Evolutionary conservation across 1,139 yeast genomes (phyloP).

Genomic region (Yamadazyma triangularis): DNA sequence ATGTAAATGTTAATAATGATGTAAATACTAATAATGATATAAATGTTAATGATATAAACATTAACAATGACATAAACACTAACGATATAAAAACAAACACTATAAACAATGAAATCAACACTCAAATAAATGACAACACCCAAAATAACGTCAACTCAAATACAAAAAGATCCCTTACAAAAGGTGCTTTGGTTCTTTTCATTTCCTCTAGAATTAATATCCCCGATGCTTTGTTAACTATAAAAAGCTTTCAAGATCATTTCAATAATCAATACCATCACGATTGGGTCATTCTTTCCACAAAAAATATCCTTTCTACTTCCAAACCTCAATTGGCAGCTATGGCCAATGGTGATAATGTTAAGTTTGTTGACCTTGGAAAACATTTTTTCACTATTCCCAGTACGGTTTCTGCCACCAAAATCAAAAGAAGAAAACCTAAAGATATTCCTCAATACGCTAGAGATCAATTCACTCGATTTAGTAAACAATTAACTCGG

Average conservation of each 20-base stretch:
- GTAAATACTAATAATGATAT: too few species aligned
- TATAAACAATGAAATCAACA: too few species aligned
- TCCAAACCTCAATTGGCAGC: conserved; percentile 31
- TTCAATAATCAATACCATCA: conserved; percentile 39
- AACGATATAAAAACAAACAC: too few species aligned
- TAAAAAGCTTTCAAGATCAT: conserved; percentile 13
- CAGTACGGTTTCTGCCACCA: conserved; percentile 44
- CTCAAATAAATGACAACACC: too few species aligned
- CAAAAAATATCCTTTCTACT: conserved; percentile 35
- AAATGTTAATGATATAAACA: too few species aligned
- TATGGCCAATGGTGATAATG: conserved; percentile 36
- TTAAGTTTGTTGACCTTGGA: conserved; percentile 25
- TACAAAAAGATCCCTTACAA: too few species aligned
- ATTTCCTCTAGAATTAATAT: conserved; percentile 7
- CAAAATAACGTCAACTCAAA: too few species aligned
- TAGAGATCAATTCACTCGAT: conserved; percentile 22
- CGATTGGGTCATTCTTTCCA: conserved; percentile 47
- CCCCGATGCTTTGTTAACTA: conserved; percentile 8
- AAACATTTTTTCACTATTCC: conserved; percentile 21
- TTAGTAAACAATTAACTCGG: conserved; percentile 87
- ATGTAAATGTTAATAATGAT: too few species aligned
- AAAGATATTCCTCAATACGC: not conserved
- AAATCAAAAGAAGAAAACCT: conserved; percentile 54
- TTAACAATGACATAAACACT: too few species aligned
- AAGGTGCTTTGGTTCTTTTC: conserved; percentile 11